Evolutionary conservation across 2,329 filamentous ascomycete species (phyloP), one percentile per base, ranked within the genome.

Genomic region (Fusarium annulatum): DNA sequence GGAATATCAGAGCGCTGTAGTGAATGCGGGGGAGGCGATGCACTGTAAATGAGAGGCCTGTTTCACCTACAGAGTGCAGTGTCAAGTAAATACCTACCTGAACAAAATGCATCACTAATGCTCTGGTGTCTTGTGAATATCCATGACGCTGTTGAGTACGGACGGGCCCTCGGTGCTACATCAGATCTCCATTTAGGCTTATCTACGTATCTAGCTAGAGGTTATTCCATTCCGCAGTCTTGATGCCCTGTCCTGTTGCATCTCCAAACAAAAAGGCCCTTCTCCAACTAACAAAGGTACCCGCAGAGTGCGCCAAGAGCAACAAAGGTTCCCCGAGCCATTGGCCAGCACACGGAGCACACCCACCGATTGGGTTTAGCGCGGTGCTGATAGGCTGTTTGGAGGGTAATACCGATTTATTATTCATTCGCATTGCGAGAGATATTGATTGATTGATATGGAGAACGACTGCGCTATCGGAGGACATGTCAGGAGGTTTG

Each of bases 251-350:
- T 28, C 30, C 11, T 33, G 33, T 33, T 33, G 11, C 34, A 39
- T 39, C 51, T 55, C 55, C 45, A 19, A 57, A 57, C 43, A 57
- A 72, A 72, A 72, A 58, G 65, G 67, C 60, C 70, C 69, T 70
- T 72, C 36, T 60, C 51, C 61, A 71, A 57, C 53, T 56, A 30
- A 56, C 70, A 73, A 73, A 73, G 67, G 68, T 69, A 15, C 51
- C 70, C 71, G 58, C 52, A 61, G 30, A 55, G 21, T 34, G 26
- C 48, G 69, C 65, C 70, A 73, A 73, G 70, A 67, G 8, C 33
- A 59, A 71, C 71, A 74, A 74, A 73, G 71, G 71, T 74, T 68
- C 71, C 71, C 58, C 61, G 61, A 60, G 45, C 41, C 10, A 61
- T 23, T 56, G 69, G 41, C 45, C 46, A 39, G 21, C 48, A 39